These are phyloP conservation scores for Hypoxylon sp. DNA, from an alignment of 2,329 filamentous ascomycete genomes.

Conservation along the genomic window DNA sequence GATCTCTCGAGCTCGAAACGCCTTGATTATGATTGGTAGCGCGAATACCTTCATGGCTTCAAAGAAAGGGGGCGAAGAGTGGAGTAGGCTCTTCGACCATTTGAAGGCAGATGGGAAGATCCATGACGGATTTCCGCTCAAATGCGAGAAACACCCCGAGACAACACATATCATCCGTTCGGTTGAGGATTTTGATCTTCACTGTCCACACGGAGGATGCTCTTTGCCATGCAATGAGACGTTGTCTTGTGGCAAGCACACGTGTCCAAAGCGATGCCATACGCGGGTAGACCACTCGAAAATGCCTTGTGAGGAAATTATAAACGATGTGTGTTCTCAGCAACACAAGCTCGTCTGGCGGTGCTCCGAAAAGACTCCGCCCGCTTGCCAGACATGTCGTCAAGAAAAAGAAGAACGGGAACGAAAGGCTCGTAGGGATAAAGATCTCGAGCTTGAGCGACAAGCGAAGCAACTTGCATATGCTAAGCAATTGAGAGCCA, in stretches of 20 bases:
- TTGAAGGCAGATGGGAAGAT: conserved; percentile 61
- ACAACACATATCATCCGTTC: conserved; percentile 28
- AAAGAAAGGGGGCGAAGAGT: conserved; percentile 68
- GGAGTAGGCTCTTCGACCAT: conserved; percentile 69
- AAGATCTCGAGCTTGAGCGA: conserved; percentile 35
- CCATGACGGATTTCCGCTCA: conserved; percentile 43
- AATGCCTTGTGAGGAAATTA: conserved; percentile 23
- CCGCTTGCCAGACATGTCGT: conserved; percentile 32
- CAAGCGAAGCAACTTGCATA: conserved; percentile 40
- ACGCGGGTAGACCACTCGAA: conserved; percentile 36
- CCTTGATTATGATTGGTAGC: conserved; percentile 78
- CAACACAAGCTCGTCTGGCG: conserved; percentile 33
- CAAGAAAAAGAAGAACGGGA: conserved; percentile 33
- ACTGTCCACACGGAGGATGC: conserved; percentile 48
- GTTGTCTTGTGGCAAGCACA: conserved; percentile 36
- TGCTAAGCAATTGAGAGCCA: conserved; percentile 28
- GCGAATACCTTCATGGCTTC: conserved; percentile 73
- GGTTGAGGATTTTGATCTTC: conserved; percentile 41
- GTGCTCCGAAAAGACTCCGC: conserved; percentile 33
- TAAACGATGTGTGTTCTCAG: conserved; percentile 29
- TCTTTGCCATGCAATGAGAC: conserved; percentile 39
- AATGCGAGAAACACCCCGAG: conserved; percentile 48
- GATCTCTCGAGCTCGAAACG: conserved; percentile 74
- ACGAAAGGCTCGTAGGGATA: conserved; percentile 31
- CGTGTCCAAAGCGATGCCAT: conserved; percentile 35